Percentiles rank a stretch among this genome's conserved stretches.
These are phyloP conservation scores for Myriosclerotinia curreyana DNA, from an alignment of 2,329 filamentous ascomycete genomes.

Conservation along the genomic window DNA sequence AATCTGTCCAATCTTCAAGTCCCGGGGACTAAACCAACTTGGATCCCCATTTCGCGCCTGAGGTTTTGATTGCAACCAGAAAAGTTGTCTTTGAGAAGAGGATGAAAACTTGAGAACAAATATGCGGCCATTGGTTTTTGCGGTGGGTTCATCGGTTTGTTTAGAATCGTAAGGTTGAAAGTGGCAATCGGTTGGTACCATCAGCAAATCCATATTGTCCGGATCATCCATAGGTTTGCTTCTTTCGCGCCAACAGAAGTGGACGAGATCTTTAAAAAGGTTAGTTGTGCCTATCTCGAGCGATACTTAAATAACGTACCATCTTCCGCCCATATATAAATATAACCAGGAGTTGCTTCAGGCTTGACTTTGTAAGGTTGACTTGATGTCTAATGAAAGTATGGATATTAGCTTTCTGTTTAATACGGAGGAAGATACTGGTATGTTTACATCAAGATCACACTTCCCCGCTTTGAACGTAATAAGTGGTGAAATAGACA, in stretches of 20 bases:
- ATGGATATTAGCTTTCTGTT: slow-evolving; percentile 28
- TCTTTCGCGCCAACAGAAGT: slow-evolving; percentile 96
- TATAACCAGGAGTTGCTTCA: slow-evolving; percentile 71
- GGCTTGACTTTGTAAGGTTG: slow-evolving; percentile 71
- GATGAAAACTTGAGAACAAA: slow-evolving; percentile 92
- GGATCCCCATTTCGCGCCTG: slow-evolving; percentile 67
- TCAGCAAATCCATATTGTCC: slow-evolving; percentile 78
- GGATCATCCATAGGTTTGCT: slow-evolving; percentile 66
- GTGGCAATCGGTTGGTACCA: slow-evolving; percentile 85
- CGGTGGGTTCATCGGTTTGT: slow-evolving; percentile 53
- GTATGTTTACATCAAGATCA: slow-evolving; percentile 69
- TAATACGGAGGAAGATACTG: slow-evolving; percentile 15
- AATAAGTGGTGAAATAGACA: slow-evolving; percentile 84
- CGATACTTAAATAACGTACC: slow-evolving; percentile 48
- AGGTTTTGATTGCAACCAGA: slow-evolving; percentile 92
- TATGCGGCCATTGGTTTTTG: slow-evolving; percentile 81
- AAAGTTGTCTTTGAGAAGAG: slow-evolving; percentile 85
- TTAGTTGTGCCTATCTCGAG: slow-evolving; percentile 5
- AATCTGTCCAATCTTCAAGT: slow-evolving; percentile 83
- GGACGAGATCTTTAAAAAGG: slow-evolving; percentile 67
- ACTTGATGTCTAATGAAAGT: slow-evolving; percentile 45
- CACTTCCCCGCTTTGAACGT: slow-evolving; percentile 96
- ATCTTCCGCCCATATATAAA: slow-evolving; percentile 92
- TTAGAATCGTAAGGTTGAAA: slow-evolving; percentile 84
- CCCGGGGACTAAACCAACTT: slow-evolving; percentile 78